These are phyloP conservation scores for Mucor racemosus DNA, from an alignment of 371 early-diverging fungal genomes.

Conservation along the genomic window DNA sequence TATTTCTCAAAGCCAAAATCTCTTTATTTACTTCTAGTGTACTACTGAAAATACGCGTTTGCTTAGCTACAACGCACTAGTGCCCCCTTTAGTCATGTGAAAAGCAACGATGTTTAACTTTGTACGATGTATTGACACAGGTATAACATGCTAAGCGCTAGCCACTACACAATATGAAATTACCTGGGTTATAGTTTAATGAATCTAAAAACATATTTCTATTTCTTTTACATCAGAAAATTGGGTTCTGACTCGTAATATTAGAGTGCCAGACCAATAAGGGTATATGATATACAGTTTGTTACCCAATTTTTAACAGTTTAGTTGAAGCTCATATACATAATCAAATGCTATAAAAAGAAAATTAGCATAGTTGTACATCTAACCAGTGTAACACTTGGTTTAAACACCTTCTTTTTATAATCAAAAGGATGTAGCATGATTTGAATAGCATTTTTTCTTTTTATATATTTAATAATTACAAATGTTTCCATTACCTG, in stretches of 20 bases:
- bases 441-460: background rate
- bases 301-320: too few relatives aligned
- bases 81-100: background rate
- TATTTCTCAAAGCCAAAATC: too few relatives aligned
- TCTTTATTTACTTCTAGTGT: background rate
- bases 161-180: too few relatives aligned
- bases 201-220: too few relatives aligned
- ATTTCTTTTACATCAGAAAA: too few relatives aligned
- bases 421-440: background rate
- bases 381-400: background rate
- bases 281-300: too few relatives aligned
- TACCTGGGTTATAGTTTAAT: too few relatives aligned
- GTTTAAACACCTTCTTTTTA: background rate
- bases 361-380: background rate
- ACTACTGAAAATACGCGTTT: background rate
- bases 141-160: too few relatives aligned
- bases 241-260: too few relatives aligned
- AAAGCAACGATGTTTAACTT: background rate
- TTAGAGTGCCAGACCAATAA: too few relatives aligned
- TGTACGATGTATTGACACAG: background rate
- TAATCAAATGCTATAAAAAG: background rate
- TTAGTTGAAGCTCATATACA: too few relatives aligned
- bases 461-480: background rate
- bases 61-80: background rate
- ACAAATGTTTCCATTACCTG: background rate